Percentiles rank a stretch among this genome's conserved stretches.
These are phyloP conservation scores for Trametes hirsuta DNA, from an alignment of 1,284 basidiomycete genomes.

Conservation along the genomic window DNA sequence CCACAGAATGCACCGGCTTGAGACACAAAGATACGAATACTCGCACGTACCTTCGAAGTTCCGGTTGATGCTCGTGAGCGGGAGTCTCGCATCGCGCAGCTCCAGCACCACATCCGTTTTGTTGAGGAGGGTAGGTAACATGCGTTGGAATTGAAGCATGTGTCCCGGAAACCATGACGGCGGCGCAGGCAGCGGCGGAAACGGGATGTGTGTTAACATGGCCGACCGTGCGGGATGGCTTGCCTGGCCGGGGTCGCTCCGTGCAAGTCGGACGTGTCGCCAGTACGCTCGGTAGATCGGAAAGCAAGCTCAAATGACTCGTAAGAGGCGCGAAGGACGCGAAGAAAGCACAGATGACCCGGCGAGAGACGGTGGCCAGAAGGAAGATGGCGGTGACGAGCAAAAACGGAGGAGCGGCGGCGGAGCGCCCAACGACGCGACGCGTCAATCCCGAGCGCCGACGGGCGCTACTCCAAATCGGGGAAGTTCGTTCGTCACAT, in stretches of 20 bases:
- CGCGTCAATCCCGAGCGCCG: not conserved
- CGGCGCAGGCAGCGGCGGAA: constrained; percentile 68
- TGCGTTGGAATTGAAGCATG: constrained; percentile 88
- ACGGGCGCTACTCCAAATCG: constrained; percentile 2
- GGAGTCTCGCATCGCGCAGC: constrained; percentile 90
- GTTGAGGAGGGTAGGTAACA: constrained; percentile 76
- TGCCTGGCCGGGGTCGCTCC: not conserved
- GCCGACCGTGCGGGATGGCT: not conserved
- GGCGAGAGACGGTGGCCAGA: not conserved
- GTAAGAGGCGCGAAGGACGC: too few species aligned
- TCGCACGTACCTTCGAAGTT: constrained; percentile 72
- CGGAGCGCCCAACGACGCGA: not conserved
- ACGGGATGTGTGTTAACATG: constrained; percentile 49
- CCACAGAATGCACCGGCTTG: not conserved
- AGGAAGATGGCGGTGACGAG: constrained; percentile 7
- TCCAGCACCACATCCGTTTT: constrained; percentile 93
- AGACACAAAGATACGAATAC: not conserved
- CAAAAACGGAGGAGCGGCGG: not conserved
- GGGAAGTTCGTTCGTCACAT: not conserved
- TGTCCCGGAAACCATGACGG: constrained; percentile 98
- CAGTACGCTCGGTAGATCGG: not conserved
- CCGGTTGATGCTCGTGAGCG: constrained; percentile 92
- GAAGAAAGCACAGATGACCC: not conserved
- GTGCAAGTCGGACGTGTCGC: not conserved
- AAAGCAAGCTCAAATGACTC: too few species aligned